Evolutionary conservation across 495 filamentous ascomycete species (phyloP), one percentile per base, ranked within the genome.

Genomic region (Elaphomyces granulatus): DNA sequence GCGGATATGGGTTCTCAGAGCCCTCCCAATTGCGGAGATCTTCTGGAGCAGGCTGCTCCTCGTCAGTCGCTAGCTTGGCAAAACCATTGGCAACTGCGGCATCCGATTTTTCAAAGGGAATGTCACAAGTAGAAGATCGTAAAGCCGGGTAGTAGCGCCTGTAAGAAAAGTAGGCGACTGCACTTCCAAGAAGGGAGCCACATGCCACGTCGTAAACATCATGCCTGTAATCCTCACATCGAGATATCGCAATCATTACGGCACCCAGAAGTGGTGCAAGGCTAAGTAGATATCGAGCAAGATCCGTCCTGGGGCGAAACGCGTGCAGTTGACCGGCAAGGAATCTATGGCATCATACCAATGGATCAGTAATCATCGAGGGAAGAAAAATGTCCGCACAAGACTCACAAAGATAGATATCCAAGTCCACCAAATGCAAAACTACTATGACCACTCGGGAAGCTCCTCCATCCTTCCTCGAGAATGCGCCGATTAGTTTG

Each of bases 401-500:
- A 37, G 16, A 45, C 67, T 50, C 47, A 73, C 50, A 93, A 60
- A 2, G 77, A 71, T 17, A 94, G 49, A 51, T 85, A 94, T 0
- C 88, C 88, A 15, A 96, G 60, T 0, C 88, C 88, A 42, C 70
- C 72, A 48, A 94, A 96, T 0, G 85, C 73, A 45, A 93, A 90
- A 51, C 77, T 82, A 39, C 75, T 81, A 53, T 96, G 88, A 2
- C 88, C 88, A 38, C 78, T 85, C 2, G 88, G 88, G 45, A 95
- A 96, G 36, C 80, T 87, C 31, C 87, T 75, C 80, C 85, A 96
- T 6, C 88, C 88, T 54, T 96, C 88, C 45, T 94, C 83, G 2
- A 96, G 64, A 2, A 69, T 74, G 48, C 88, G 84, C 43, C 80
- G 73, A 45, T 79, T 62, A 0, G 72, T 68, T 54, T 94, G 72